Conservation (phyloP, 2,329 filamentous ascomycete species). For the Tolypocladium tropicale region DNA sequence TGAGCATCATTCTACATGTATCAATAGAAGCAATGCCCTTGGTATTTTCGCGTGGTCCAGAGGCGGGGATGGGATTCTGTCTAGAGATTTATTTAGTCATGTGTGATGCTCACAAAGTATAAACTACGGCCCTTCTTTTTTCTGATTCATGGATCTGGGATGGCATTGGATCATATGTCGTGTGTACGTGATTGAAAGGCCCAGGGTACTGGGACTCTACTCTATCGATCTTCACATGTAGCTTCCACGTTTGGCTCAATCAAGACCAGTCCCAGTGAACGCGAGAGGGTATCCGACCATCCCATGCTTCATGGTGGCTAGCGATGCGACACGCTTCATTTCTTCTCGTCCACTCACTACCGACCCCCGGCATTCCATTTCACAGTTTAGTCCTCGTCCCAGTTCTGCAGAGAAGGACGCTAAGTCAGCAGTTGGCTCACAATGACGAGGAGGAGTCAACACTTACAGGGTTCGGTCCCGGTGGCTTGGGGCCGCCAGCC, state of each 20-base stretch:
- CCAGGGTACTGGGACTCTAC: background rate
- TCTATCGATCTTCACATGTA: background rate
- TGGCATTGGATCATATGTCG: background rate
- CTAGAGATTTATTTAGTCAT: background rate
- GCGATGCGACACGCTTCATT: background rate
- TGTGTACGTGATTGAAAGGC: background rate
- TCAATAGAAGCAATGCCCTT: background rate
- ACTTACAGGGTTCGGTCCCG: constrained; percentile 72
- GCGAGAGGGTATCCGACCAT: constrained; percentile 13
- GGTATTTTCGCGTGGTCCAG: background rate
- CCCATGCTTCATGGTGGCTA: constrained; percentile 5
- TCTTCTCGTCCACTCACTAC: background rate
- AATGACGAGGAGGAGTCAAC: background rate
- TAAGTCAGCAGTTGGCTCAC: constrained; percentile 15
- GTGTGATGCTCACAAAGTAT: background rate
- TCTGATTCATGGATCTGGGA: background rate
- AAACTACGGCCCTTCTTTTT: background rate
- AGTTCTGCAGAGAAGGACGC: constrained; percentile 34
- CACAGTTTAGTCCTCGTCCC: constrained; percentile 47
- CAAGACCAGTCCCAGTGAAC: background rate
- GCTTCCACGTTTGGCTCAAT: background rate
- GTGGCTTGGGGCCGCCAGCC: constrained; percentile 93
- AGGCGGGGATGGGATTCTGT: background rate
- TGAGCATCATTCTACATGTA: background rate
- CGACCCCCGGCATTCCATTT: background rate